Conservation (phyloP, 2,329 filamentous ascomycete genomes). For the Monosporascus sp. region DNA sequence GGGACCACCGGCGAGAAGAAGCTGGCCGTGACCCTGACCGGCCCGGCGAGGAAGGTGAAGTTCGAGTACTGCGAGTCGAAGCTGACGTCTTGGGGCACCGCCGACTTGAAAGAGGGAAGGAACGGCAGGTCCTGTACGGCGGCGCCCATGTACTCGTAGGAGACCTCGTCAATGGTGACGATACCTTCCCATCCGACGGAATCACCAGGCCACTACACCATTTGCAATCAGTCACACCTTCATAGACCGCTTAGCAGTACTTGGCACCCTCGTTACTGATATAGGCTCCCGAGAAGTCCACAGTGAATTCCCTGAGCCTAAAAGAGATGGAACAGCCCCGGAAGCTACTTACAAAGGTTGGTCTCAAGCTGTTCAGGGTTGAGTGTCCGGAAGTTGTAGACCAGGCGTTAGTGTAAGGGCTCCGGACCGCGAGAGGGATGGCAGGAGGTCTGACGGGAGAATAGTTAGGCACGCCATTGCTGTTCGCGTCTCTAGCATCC, state of each 20-base stretch:
- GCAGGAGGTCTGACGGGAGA: slow-evolving; percentile 49
- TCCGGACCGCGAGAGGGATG: slow-evolving; percentile 51
- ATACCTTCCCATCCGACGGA: slow-evolving; percentile 42
- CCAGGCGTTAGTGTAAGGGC: slow-evolving; percentile 54
- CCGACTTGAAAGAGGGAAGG: slow-evolving; percentile 27
- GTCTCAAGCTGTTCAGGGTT: slow-evolving; percentile 70
- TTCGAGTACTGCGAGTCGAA: slow-evolving; percentile 43
- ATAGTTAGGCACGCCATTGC: slow-evolving; percentile 22
- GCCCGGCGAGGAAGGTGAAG: slow-evolving; percentile 33
- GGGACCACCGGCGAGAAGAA: slow-evolving; percentile 73
- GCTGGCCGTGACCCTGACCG: slow-evolving; percentile 35
- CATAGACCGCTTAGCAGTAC: too few species aligned
- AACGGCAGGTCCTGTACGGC: slow-evolving; percentile 35
- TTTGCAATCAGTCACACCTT: neutral
- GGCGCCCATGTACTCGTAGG: slow-evolving; percentile 40
- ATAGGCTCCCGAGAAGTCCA: too few species aligned
- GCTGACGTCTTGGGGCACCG: slow-evolving; percentile 32
- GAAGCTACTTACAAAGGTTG: slow-evolving; percentile 51
- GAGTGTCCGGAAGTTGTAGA: slow-evolving; percentile 58
- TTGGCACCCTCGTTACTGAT: neutral
- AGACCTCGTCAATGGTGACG: slow-evolving; percentile 34
- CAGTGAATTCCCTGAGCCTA: too few species aligned
- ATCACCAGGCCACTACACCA: slow-evolving; percentile 51
- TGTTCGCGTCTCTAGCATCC: neutral
- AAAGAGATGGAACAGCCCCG: neutral